Percentiles rank a stretch among this genome's conserved stretches.
Evolutionary conservation across 2,329 filamentous ascomycete genomes (phyloP).

Genomic region (Fusarium nelsonii): DNA sequence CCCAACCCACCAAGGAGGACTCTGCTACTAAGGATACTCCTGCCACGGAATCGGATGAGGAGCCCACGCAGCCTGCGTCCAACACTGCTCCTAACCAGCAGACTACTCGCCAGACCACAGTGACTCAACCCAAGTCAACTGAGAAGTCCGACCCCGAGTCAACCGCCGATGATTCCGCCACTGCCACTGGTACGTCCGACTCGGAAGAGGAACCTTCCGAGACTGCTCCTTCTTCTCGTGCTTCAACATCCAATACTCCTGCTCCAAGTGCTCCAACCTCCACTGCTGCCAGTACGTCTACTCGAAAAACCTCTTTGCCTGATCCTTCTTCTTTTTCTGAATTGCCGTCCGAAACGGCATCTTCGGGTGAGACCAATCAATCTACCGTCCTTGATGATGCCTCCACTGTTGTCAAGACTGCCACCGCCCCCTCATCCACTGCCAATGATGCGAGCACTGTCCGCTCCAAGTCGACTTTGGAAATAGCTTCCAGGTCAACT

Average conservation of each 20-base stretch:
- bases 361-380: conserved; percentile 44
- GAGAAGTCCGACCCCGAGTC: conserved; percentile 32
- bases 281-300: conserved; percentile 52
- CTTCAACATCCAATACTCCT: conserved; percentile 48
- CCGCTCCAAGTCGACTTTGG: conserved; percentile 18
- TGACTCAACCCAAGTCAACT: conserved; percentile 25
- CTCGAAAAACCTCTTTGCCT: conserved; percentile 47
- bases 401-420: conserved; percentile 33
- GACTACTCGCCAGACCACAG: conserved; percentile 23
- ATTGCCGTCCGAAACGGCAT: conserved; percentile 45
- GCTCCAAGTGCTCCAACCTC: conserved; percentile 41
- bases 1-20: conserved; percentile 21
- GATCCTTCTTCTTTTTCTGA: conserved; percentile 48
- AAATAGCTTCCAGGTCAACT: conserved; percentile 21
- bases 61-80: conserved; percentile 32
- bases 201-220: conserved; percentile 46
- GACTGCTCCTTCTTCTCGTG: conserved; percentile 48
- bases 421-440: conserved; percentile 25
- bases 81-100: conserved; percentile 25
- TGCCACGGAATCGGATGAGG: conserved; percentile 30
- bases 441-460: conserved; percentile 14
- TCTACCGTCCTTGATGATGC: conserved; percentile 36
- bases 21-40: conserved; percentile 31
- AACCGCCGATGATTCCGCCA: conserved; percentile 43
- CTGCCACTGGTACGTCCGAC: conserved; percentile 50